Base-by-base conservation (phyloP, 2,329 filamentous ascomycete species). In the Pseudopyricularia javanii region DNA sequence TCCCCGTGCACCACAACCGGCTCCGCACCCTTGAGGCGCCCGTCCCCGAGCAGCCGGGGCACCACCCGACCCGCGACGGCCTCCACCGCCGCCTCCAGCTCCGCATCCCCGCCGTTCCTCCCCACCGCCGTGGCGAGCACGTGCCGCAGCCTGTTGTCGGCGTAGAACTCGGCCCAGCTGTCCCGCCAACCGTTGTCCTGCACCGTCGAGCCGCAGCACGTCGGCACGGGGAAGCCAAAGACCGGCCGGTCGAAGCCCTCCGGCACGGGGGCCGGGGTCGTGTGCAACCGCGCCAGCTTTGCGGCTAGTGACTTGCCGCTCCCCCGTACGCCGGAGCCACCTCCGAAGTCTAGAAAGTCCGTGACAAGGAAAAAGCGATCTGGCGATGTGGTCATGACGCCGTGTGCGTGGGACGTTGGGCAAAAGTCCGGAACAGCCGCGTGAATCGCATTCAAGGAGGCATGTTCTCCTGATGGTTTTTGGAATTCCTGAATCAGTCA, bases 1-100 rank as follows among this genome's bases (percentile, higher is more conserved):
- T 96, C 91, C 1, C 91, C 91, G 63, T 97, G 91, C 0, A 95
- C 74, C 6, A 95, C 78, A 0, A 93, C 90, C 0, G 91, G 89
- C n/a, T 65, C 72, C 26, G 93, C 74, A 0, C 75, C 77, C 49
- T 79, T 70, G 11, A 94, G 66, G 62, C 83, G 80, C 0, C 70
- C 74, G 51, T 88, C 82, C 0, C 83, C 81, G 12, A 96, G 70
- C n/a, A 96, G 68, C 1, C 84, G 70, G 1, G 89, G 88, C 1
- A 95, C 87, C 0, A 95, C 85, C 7, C 68, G 67, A 0, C 63
- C 61, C 0, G 80, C 83, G 0, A 83, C 83, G 47, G 66, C 68
- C 59, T 91, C 83, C 1, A 95, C 82, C 0, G 86, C 69, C 0
- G 68, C 64, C 1, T 74, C 68, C 7, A 96, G 65, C 48, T 83